Evolutionary conservation across 2,329 filamentous ascomycete species (phyloP), one percentile per base, ranked within the genome.

Genomic region (Tympanopsis confertula): DNA sequence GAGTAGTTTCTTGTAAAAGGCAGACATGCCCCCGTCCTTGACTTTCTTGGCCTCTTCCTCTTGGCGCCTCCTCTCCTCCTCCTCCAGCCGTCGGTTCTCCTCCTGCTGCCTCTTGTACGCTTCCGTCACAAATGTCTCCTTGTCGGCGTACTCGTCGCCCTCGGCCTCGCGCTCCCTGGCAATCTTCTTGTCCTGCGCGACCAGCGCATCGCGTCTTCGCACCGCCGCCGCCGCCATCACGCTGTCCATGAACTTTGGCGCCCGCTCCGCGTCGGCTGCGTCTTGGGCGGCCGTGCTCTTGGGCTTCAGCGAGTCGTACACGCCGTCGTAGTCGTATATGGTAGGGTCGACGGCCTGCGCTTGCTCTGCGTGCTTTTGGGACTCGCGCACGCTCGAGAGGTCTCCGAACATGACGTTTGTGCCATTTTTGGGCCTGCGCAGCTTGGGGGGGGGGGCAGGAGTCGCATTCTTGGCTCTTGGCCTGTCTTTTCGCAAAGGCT

Each of bases 101-200:
- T 82, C 82, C 50, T 88, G 83, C 52, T 89, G 84, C 51, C 71
- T 69, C 62, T 83, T 86, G 55, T 91, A 93, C 24, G 84, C 84
- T 41, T 78, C 80, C 0, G 85, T 91, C 22, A 91, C 86, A 47
- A 91, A 91, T 57, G 81, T 85, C 53, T 91, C 86, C 61, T 88
- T 91, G 49, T 81, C 85, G 0, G 72, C 81, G 49, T 78, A 91
- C 51, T 82, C 81, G 22, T 89, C 85, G 14, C 85, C 85, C 54
- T 91, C 86, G 1, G 75, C 79, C 49, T 84, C 84, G 35, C 85
- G 71, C 54, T 91, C 85, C 18, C 78, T 71, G 47, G 83, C 78
- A 47, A 91, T 68, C 56, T 83, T 74, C 59, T 86, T 86, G 60
- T 91, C 85, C 51, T 85, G 79, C 3, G 85, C 85, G 19, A 87